A percentile compares a stretch with the other conserved stretches of the same genome.
phyloP scores from a whole-genome alignment of 2,329 filamentous ascomycete species.

The Penicillium sp. region DNA sequence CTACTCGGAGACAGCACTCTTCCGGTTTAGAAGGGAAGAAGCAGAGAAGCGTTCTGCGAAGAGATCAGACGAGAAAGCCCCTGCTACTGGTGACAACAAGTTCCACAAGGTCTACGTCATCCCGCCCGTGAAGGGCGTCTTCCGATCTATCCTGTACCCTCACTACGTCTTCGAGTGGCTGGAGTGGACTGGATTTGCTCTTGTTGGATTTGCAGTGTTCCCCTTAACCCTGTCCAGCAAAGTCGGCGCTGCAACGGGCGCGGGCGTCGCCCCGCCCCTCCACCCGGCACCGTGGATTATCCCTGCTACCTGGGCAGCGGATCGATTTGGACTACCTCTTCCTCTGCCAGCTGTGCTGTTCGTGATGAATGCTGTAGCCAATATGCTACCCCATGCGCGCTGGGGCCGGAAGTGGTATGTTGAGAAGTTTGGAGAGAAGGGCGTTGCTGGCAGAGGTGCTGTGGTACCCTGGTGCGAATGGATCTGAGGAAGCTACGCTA shows the following conservation, averaged over 20 bases:
- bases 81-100: slow-evolving; percentile 43
- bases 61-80: slow-evolving; percentile 45
- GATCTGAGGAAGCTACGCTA: slow-evolving; percentile 29
- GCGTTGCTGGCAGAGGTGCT: slow-evolving; percentile 73
- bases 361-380: slow-evolving; percentile 80
- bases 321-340: slow-evolving; percentile 49
- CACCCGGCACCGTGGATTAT: slow-evolving; percentile 40
- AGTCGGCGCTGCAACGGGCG: neutral
- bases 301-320: slow-evolving; percentile 33
- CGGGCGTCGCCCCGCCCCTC: slow-evolving; percentile 26
- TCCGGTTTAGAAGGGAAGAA: slow-evolving; percentile 78
- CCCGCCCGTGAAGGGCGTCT: slow-evolving; percentile 77
- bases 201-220: slow-evolving; percentile 50
- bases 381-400: slow-evolving; percentile 85
- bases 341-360: slow-evolving; percentile 76
- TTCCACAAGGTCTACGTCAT: slow-evolving; percentile 86
- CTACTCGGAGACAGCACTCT: slow-evolving; percentile 85
- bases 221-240: slow-evolving; percentile 21
- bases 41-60: slow-evolving; percentile 54
- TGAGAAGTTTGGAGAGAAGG: slow-evolving; percentile 82
- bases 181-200: slow-evolving; percentile 89
- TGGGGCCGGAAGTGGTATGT: slow-evolving; percentile 84
- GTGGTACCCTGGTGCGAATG: slow-evolving; percentile 61
- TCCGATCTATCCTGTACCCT: slow-evolving; percentile 80
- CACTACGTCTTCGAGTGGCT: slow-evolving; percentile 98